These are phyloP conservation scores for Capronia coronata DNA, from an alignment of 2,329 filamentous ascomycete species.

Conservation along the genomic window DNA sequence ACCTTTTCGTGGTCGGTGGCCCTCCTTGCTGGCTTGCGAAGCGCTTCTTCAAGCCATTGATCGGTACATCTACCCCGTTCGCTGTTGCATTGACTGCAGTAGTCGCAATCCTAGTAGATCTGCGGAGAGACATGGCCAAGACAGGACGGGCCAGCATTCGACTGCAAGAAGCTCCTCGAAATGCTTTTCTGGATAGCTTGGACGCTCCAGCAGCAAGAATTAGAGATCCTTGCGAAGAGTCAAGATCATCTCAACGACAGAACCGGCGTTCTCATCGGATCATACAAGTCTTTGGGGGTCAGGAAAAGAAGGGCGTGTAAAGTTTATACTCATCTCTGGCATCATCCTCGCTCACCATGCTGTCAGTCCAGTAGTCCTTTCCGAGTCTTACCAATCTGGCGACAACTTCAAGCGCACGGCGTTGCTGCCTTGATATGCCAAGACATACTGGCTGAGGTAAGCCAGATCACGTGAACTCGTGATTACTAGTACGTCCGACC, in stretches of 20 bases:
- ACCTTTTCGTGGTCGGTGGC: conserved; percentile 18
- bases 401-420: conserved; percentile 1
- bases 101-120: conserved; percentile 20
- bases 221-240: not conserved
- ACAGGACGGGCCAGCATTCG: conserved; percentile 15
- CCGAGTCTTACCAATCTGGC: not conserved
- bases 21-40: conserved; percentile 9
- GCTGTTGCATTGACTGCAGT: not conserved
- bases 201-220: not conserved
- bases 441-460: conserved; percentile 21
- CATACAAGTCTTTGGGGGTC: not conserved
- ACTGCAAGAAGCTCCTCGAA: not conserved
- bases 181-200: not conserved
- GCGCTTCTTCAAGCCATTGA: conserved; percentile 24
- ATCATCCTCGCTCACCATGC: not conserved
- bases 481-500: not conserved
- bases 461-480: conserved; percentile 7
- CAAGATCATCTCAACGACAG: not conserved
- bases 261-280: not conserved
- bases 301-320: no score
- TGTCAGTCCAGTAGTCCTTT: not conserved
- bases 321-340: no score
- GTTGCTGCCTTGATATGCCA: conserved; percentile 13
- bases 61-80: not conserved
- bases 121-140: conserved; percentile 21